Percentiles rank a stretch among this genome's conserved stretches.
phyloP scores from a whole-genome alignment of 1,139 yeast genomes.

The Saccharomyces hybrid region DNA sequence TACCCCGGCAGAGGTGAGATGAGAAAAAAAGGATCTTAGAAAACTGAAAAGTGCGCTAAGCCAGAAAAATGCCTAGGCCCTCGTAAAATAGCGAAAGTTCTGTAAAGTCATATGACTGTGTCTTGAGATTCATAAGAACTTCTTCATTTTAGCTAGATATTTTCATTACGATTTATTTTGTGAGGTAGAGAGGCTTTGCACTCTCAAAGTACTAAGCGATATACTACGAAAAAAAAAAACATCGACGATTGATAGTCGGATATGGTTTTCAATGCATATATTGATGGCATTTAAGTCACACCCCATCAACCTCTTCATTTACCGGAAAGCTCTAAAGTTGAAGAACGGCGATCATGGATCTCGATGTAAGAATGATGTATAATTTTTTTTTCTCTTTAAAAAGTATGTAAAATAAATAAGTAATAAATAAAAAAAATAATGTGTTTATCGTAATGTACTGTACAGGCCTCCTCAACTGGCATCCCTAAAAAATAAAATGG shows the following conservation, averaged over 20 bases:
- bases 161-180: not conserved
- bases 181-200: not conserved
- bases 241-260: not conserved
- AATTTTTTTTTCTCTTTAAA: not conserved
- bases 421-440: not conserved
- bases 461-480: not conserved
- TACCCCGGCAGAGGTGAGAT: not conserved
- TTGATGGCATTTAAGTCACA: not conserved
- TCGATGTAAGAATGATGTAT: not conserved
- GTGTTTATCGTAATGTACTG: slow-evolving; percentile 1
- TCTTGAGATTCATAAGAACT: not conserved
- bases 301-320: not conserved
- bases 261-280: not conserved
- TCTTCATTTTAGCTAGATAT: not conserved
- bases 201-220: not conserved
- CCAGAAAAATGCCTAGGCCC: not conserved
- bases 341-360: not conserved
- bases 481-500: not conserved
- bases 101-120: not conserved
- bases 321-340: not conserved
- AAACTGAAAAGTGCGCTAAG: not conserved
- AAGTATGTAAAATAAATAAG: not conserved
- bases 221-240: not conserved
- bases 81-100: not conserved
- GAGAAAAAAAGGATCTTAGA: not conserved